Conservation (phyloP, 1,284 basidiomycete genomes). For the Anthracocystis panici-leucophaei region DNA sequence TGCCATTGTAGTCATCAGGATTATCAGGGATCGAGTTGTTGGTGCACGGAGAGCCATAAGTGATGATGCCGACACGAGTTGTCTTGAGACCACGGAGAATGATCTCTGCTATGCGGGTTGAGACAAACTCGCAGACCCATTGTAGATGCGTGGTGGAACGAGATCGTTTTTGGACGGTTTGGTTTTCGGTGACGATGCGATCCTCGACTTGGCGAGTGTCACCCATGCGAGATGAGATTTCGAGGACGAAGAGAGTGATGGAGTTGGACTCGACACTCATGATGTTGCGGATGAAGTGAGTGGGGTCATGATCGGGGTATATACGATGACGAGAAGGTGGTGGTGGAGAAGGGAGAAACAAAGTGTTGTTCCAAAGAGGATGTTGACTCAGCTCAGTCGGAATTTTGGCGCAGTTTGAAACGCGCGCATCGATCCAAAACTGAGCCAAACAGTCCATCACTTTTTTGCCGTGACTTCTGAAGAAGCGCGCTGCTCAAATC, state of each 20-base stretch:
- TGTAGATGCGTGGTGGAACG: constrained; percentile 76
- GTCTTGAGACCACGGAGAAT: constrained; percentile 90
- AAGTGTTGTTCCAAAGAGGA: not conserved
- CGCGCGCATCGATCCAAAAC: not conserved
- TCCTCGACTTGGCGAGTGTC: constrained; percentile 69
- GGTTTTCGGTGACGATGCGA: constrained; percentile 28
- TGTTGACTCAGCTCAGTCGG: constrained; percentile 1
- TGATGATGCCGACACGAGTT: constrained; percentile 85
- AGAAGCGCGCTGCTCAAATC: constrained; percentile 7
- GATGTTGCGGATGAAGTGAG: constrained; percentile 11
- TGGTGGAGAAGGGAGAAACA: constrained; percentile 6
- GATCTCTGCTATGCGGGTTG: constrained; percentile 89
- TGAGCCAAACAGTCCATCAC: constrained; percentile 28
- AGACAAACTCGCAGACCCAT: constrained; percentile 85
- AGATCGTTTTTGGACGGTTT: constrained; percentile 72
- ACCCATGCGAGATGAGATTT: constrained; percentile 87
- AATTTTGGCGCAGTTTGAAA: constrained; percentile 1
- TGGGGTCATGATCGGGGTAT: constrained; percentile 12
- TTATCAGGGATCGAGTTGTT: constrained; percentile 77
- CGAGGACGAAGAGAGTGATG: constrained; percentile 77
- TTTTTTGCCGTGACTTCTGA: too few relatives aligned
- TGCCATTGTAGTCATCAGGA: constrained; percentile 78
- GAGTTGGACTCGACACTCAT: constrained; percentile 52
- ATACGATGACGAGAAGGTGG: constrained; percentile 5
- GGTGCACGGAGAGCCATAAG: constrained; percentile 75